Conservation (phyloP, 345 rosid species). For the Geranium rotundifolium region DNA sequence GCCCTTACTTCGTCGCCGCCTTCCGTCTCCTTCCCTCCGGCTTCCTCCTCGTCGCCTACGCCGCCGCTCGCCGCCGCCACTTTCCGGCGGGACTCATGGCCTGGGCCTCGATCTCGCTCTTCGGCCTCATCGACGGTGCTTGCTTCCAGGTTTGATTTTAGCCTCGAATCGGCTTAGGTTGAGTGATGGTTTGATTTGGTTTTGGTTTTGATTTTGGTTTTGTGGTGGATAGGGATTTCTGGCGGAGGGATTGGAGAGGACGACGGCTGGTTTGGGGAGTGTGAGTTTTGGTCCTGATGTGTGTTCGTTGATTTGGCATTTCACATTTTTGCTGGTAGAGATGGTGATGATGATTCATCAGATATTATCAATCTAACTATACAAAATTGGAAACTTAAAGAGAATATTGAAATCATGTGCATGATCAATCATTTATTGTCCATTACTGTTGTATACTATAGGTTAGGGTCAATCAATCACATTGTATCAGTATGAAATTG, state of each 20-base stretch:
- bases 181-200: neutral
- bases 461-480: neutral
- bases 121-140: slow-evolving; percentile 72
- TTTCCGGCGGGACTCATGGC: slow-evolving; percentile 62
- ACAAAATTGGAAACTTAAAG: no score
- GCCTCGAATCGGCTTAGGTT: neutral
- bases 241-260: slow-evolving; percentile 77
- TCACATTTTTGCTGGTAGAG: no score
- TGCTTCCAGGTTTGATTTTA: slow-evolving; percentile 54
- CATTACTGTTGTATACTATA: neutral
- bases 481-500: no score
- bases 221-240: slow-evolving; percentile 56
- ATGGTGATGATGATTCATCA: no score
- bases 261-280: slow-evolving; percentile 93
- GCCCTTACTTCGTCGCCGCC: slow-evolving; percentile 77
- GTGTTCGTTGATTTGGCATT: neutral
- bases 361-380: no score
- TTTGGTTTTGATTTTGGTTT: slow-evolving; percentile 2
- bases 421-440: neutral
- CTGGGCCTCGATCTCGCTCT: slow-evolving; percentile 77
- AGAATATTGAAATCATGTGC: no score
- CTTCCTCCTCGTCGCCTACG: slow-evolving; percentile 54
- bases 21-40: slow-evolving; percentile 91
- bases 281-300: slow-evolving; percentile 20
- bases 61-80: slow-evolving; percentile 46